Percentiles rank a stretch among this genome's conserved stretches.
phyloP scores from a whole-genome alignment of 1,139 yeast species.

The Diutina scorzettiae region DNA sequence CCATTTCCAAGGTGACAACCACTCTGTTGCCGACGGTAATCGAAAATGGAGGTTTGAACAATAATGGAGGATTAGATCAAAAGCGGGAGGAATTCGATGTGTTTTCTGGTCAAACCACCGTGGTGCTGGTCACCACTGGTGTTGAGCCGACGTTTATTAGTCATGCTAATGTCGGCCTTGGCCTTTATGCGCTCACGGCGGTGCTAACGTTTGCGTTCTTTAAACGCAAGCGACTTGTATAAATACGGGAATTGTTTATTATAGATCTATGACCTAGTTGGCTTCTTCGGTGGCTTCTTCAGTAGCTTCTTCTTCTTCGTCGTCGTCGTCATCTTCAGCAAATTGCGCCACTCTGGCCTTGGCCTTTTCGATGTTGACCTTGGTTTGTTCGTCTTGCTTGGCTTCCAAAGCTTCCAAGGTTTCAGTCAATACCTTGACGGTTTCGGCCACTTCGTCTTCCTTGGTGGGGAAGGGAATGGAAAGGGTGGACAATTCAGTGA shows the following conservation, averaged over 20 bases:
- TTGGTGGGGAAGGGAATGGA: slow-evolving; percentile 73
- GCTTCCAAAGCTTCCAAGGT: slow-evolving; percentile 61
- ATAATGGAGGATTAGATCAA: slow-evolving; percentile 1
- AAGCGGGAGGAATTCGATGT: not conserved
- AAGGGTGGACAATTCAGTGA: slow-evolving; percentile 67
- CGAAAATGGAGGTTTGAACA: not conserved
- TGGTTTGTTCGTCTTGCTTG: slow-evolving; percentile 75
- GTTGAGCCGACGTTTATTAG: not conserved
- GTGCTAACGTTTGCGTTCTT: not conserved
- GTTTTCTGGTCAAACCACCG: not conserved
- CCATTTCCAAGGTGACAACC: not conserved
- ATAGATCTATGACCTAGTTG: not conserved
- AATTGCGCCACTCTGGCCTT: slow-evolving; percentile 64
- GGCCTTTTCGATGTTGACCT: slow-evolving; percentile 62
- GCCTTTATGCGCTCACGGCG: not conserved
- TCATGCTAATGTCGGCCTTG: not conserved
- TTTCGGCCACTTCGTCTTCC: slow-evolving; percentile 57
- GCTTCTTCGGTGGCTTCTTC: not conserved
- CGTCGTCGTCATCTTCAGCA: slow-evolving; percentile 26
- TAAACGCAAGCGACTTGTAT: not conserved
- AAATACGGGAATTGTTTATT: not conserved
- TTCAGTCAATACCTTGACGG: slow-evolving; percentile 58
- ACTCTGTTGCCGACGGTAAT: not conserved
- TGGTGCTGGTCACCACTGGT: slow-evolving; percentile 5
- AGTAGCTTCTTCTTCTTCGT: slow-evolving; percentile 16